phyloP scores from a whole-genome alignment of 2,329 filamentous ascomycete species.

The Apiospora arundinis region DNA sequence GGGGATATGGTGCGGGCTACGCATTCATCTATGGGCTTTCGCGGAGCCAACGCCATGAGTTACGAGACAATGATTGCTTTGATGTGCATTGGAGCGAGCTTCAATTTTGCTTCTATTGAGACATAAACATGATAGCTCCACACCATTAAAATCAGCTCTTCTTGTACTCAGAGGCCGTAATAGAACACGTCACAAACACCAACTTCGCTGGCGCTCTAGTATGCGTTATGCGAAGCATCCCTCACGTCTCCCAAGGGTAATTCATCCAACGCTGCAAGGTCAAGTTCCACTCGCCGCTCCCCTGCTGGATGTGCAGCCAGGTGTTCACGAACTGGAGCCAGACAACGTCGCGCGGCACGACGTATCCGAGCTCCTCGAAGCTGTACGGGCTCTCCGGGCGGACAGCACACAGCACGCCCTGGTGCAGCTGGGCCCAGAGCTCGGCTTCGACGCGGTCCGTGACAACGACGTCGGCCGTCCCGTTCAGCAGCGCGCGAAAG shows the following conservation, averaged over 20 bases:
- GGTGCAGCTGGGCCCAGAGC: constrained; percentile 8
- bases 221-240: background rate
- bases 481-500: constrained; percentile 9
- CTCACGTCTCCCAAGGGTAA: background rate
- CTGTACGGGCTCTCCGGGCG: constrained; percentile 16
- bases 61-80: background rate
- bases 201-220: background rate
- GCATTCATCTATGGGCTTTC: background rate
- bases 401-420: background rate
- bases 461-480: constrained; percentile 3
- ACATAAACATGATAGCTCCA: no score
- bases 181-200: no score
- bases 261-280: constrained; percentile 14
- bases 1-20: background rate
- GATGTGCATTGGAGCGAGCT: background rate
- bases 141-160: no score
- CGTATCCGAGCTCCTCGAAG: constrained; percentile 15
- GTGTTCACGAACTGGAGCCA: constrained; percentile 8
- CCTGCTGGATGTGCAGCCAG: constrained; percentile 2
- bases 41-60: background rate
- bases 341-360: background rate
- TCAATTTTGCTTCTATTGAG: no score
- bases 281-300: constrained; percentile 18
- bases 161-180: no score
- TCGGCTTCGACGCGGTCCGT: constrained; percentile 15